Conservation (phyloP, 2,329 filamentous ascomycete species). For the Cryphonectria parasitica region DNA sequence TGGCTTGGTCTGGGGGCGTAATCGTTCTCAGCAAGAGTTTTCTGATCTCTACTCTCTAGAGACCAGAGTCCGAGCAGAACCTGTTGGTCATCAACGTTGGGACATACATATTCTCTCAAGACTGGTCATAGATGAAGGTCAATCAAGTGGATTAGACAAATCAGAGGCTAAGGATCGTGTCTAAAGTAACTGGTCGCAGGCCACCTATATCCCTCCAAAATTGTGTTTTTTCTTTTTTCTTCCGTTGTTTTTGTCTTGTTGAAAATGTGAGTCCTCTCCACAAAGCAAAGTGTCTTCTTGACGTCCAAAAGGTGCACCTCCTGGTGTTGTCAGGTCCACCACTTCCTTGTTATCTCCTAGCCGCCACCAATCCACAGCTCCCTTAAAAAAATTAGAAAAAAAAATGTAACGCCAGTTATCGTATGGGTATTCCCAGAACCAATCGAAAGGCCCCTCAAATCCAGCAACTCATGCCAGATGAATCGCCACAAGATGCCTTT, state of each 20-base stretch:
- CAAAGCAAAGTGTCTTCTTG: conserved; percentile 7
- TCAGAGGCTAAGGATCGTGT: conserved; percentile 25
- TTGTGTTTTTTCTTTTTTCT: conserved; percentile 20
- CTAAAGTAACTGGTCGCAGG: conserved; percentile 20
- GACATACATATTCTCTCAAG: background rate
- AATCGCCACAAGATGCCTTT: conserved; percentile 20
- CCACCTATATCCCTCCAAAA: conserved; percentile 26
- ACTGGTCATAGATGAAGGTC: conserved; percentile 9
- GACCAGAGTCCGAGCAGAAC: background rate
- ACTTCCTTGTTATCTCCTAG: conserved; percentile 6
- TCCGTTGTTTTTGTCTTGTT: conserved; percentile 21
- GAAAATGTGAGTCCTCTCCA: conserved; percentile 13
- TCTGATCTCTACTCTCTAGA: background rate
- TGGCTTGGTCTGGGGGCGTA: background rate
- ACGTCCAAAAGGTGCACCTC: background rate
- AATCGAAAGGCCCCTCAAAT: conserved; percentile 17
- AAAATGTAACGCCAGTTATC: conserved; percentile 20
- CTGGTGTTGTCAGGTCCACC: conserved; percentile 1
- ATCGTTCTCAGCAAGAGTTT: background rate
- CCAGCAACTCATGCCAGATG: conserved; percentile 27
- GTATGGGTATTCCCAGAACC: conserved; percentile 27
- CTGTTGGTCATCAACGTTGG: background rate
- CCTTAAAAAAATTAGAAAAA: background rate
- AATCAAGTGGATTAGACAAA: conserved; percentile 28
- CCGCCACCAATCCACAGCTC: background rate